Percentiles rank a stretch among this genome's conserved stretches.
These are phyloP conservation scores for Citrullus amarus DNA, from an alignment of 306 rosid species.

Conservation along the genomic window DNA sequence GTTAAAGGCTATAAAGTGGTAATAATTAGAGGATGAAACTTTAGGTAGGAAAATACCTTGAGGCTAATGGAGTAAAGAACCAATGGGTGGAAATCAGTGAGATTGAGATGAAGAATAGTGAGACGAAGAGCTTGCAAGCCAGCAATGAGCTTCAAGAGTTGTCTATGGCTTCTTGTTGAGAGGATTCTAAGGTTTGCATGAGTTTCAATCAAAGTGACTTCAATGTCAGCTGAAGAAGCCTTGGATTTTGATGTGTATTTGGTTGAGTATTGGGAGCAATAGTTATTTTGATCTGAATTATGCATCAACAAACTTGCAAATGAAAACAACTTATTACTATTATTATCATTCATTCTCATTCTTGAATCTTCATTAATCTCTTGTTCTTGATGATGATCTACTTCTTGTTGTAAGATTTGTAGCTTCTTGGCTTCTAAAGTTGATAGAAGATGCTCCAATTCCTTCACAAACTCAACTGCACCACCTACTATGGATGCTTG, in stretches of 20 bases:
- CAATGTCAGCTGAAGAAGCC: conserved; percentile 74
- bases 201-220: conserved; percentile 80
- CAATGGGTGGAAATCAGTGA: conserved; percentile 47
- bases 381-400: not conserved
- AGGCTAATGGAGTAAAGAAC: conserved; percentile 76
- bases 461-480: conserved; percentile 85
- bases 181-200: conserved; percentile 79
- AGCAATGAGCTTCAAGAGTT: conserved; percentile 45
- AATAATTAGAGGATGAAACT: too few species aligned
- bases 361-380: not conserved
- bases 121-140: conserved; percentile 60
- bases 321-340: not conserved
- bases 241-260: conserved; percentile 40
- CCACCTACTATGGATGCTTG: conserved; percentile 97
- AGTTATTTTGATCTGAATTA: conserved; percentile 34
- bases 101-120: conserved; percentile 73
- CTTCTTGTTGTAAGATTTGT: conserved; percentile 26
- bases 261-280: conserved; percentile 52
- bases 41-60: conserved; percentile 35
- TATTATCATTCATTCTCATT: not conserved
- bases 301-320: conserved; percentile 47
- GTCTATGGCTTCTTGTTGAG: conserved; percentile 34
- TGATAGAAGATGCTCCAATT: conserved; percentile 58
- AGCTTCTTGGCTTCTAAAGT: conserved; percentile 71
- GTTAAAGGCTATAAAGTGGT: not conserved